Conservation (phyloP, 805 yeast species). For the Candida jianshihensis region DNA sequence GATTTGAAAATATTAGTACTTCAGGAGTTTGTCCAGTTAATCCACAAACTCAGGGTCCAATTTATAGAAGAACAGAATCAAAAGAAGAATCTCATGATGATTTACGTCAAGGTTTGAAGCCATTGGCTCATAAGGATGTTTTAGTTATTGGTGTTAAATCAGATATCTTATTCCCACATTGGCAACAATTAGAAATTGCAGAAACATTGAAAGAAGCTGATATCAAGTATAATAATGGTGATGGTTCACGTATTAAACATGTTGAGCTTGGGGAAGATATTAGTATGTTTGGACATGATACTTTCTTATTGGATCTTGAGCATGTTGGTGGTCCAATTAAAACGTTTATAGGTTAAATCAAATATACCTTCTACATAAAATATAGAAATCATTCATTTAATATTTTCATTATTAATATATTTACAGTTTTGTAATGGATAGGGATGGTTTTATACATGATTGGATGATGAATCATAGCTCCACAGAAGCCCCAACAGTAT, state of each 20-base stretch:
- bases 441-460: no score
- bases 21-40: slow-evolving; percentile 31
- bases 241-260: slow-evolving; percentile 42
- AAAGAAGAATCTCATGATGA: slow-evolving; percentile 55
- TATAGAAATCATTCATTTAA: no score
- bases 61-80: slow-evolving; percentile 40
- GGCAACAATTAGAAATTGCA: slow-evolving; percentile 87
- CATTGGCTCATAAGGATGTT: slow-evolving; percentile 56
- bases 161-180: slow-evolving; percentile 84
- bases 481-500: slow-evolving; percentile 1
- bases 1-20: slow-evolving; percentile 16
- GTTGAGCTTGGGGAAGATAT: slow-evolving; percentile 70
- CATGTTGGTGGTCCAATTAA: slow-evolving; percentile 75
- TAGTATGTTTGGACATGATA: slow-evolving; percentile 86
- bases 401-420: no score
- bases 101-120: slow-evolving; percentile 55
- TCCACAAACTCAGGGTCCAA: slow-evolving; percentile 46
- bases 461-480: not conserved
- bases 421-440: no score
- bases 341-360: slow-evolving; percentile 43
- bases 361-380: no score
- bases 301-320: slow-evolving; percentile 72
- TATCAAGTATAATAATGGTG: slow-evolving; percentile 25
- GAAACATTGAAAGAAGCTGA: slow-evolving; percentile 40
- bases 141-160: slow-evolving; percentile 89